Evolutionary conservation across 1,284 basidiomycete species (phyloP), one percentile per base, ranked within the genome.

Genomic region (Acaromyces ingoldii): DNA sequence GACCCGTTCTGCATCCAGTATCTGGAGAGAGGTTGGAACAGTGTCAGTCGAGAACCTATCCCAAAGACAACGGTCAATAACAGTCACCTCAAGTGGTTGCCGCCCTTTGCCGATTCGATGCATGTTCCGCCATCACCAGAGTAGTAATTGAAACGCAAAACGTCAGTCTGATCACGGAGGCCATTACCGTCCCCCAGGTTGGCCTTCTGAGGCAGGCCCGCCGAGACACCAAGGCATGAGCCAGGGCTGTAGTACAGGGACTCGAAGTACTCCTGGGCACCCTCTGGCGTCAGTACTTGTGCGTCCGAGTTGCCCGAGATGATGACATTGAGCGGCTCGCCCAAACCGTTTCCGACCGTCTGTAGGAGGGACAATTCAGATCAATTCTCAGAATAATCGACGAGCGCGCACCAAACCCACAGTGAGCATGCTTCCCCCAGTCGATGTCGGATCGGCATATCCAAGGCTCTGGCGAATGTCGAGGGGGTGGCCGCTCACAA

Each of bases 121-220:
- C 67, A 68, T 3, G 59, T 65, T 3, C 63, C 62, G 7, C 57
- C 56, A 45, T 65, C 62, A n/a, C 63, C 59, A 43, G 58, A 53
- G 28, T 59, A 58, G 51, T 50, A 70, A 25, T 65, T 62, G 51
- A 60, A 65, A 5, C 72, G 62, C 50, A 63, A 52, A 19, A 72
- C 54, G 46, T 65, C 68, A 38, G 60, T 65, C 52, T 75, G 72
- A 26, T 58, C 51, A 15, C 45, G 37, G 37, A 17, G 28, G 2
- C 70, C 73, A 51, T 55, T 62, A 46, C 60, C 70, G 37, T 74
- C 76, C 6, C 72, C 75, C 5, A 71, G 62, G 49, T 77, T 69
- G 51, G 64, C 66, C 22, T 56, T 53, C 38, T 74, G 76, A 11
- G 59, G 49, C 2, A 67, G 70, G 11, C 65, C 61, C 19, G 67